Conservation (phyloP, 2,329 filamentous ascomycete genomes). For the Lachnellula cervina region DNA sequence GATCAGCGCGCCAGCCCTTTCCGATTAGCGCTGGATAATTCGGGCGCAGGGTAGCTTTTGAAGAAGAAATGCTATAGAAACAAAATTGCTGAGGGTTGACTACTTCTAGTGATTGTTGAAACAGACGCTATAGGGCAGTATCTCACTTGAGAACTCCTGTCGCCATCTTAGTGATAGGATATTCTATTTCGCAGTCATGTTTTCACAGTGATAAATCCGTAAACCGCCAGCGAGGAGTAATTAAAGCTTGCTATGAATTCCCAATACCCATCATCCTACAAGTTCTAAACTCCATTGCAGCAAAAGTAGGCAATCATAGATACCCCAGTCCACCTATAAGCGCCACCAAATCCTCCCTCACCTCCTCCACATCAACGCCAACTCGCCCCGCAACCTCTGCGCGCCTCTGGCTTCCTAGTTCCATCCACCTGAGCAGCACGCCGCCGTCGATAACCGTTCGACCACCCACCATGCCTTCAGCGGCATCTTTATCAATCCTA, state of each 20-base stretch:
- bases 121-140: too few relatives aligned
- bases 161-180: too few relatives aligned
- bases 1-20: too few relatives aligned
- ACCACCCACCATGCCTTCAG: constrained; percentile 37
- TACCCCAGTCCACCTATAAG: constrained; percentile 57
- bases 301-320: constrained; percentile 33
- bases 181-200: too few relatives aligned
- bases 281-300: neutral
- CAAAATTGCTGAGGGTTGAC: too few relatives aligned
- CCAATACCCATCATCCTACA: neutral
- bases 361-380: constrained; percentile 61
- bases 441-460: constrained; percentile 63
- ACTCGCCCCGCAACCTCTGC: constrained; percentile 70
- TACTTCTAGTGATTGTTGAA: too few relatives aligned
- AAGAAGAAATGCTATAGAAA: too few relatives aligned
- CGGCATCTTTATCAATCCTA: constrained; percentile 55
- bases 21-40: too few relatives aligned
- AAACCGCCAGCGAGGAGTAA: neutral
- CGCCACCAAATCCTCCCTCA: constrained; percentile 65
- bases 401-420: constrained; percentile 66
- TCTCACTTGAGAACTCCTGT: too few relatives aligned
- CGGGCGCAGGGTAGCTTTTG: too few relatives aligned
- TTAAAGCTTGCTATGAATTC: neutral
- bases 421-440: constrained; percentile 69
- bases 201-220: neutral